Evolutionary conservation across 2,329 filamentous ascomycete genomes (phyloP), one percentile per base, ranked within the genome.

Genomic region (Cercospora canescens): DNA sequence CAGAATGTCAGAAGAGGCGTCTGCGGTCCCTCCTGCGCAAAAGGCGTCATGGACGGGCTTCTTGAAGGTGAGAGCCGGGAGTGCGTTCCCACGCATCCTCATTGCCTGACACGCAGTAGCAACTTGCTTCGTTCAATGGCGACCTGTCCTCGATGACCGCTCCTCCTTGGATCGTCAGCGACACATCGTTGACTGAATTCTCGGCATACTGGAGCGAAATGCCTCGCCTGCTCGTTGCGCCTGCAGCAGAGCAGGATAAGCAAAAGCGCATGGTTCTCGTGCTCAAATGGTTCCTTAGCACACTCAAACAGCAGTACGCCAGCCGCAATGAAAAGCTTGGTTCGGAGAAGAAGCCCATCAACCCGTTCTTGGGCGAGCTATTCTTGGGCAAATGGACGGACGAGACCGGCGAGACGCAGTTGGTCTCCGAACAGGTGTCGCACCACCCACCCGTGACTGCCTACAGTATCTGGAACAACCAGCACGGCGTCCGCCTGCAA

Each of bases 301-400:
- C 94, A 3, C 84, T 98, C 60, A 96, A 95, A 82, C 92, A 96
- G 80, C 92, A 96, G 79, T 91, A 90, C 77, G 86, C 85, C 72
- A 88, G 84, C 72, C 83, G 88, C 66, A 96, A 92, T 76, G 94
- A 97, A 77, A 89, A 89, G 78, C 80, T 89, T 70, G 93, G 93
- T 58, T 95, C 93, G 76, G 94, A 97, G 84, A 98, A 98, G 88
- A 99, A 98, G 84, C 94, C 94, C 2, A 82, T 99, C 66, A 98
- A 99, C 77, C 95, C 95, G 0, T 98, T 99, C 81, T 82, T 99
- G 37, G 94, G 94, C 64, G 94, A 99, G 82, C 86, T 98, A 35
- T 98, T 97, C 81, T 80, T 98, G 30, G 95, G 94, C 26, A 91
- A 89, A 74, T 99, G 95, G 95, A 87, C 90, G 65, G 92, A 96